Conservation (phyloP, 345 rosid species). For the Carallia brachiata region DNA sequence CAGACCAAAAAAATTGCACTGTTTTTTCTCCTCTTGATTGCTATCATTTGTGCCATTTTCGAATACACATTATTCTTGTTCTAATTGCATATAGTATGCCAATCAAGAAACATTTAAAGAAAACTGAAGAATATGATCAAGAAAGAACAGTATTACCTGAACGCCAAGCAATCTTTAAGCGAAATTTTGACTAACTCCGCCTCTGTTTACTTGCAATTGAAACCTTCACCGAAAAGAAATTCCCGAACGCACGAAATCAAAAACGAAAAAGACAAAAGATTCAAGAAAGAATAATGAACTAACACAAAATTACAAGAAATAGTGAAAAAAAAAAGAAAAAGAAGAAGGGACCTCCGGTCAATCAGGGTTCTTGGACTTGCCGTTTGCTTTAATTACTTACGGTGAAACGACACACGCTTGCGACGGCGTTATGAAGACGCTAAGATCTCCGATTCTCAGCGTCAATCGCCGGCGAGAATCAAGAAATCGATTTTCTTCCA, state of each 20-base stretch:
- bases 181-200: constrained; percentile 78
- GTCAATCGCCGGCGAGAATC: constrained; percentile 4
- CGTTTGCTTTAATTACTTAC: constrained; percentile 51
- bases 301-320: not conserved
- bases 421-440: constrained; percentile 86
- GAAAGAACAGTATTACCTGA: constrained; percentile 49
- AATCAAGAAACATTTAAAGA: not conserved
- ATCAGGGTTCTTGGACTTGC: constrained; percentile 36
- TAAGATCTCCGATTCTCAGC: constrained; percentile 34
- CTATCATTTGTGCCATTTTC: too few species aligned
- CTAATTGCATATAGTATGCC: not conserved
- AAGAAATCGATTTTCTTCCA: not conserved
- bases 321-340: not conserved
- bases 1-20: too few species aligned
- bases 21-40: too few species aligned
- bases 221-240: constrained; percentile 41
- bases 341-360: constrained; percentile 51
- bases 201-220: constrained; percentile 37
- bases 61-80: too few species aligned
- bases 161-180: constrained; percentile 94
- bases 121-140: not conserved
- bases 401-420: constrained; percentile 83
- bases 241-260: not conserved
- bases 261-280: not conserved
- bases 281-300: not conserved